Base-by-base conservation (phyloP, 257 asterid species). In the Avicennia marina region DNA sequence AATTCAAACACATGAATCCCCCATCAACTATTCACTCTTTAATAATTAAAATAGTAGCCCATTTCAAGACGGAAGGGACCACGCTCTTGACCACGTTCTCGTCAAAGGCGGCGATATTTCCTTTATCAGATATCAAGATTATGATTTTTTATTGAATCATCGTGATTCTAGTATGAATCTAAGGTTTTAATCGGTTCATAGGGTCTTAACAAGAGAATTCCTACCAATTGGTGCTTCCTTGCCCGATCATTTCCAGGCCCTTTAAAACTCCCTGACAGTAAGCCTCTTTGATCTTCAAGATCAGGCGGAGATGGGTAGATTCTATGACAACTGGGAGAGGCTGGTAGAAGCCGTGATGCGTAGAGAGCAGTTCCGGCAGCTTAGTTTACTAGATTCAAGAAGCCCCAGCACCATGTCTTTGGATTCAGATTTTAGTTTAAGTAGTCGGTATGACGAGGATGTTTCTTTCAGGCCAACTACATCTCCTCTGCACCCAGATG, bases 261-360 rank as follows among this genome's bases (percentile, higher is more conserved):
- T 6, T 4, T 11, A 20, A 6, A 4, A 1, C 4, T 24, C 6
- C 11, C 7, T 18, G 7, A 6, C 13, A 36, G 21, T 16, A 2
- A 0, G 8, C 8, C 5, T 15, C 21, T 17, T 51, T 15, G 41
- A 29, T 4, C 41, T 51, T 29, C 11, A 16, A 52, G 26, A 4
- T 11, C 41, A 11, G 2, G 26, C 18, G 13, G 4, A 42, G 43
- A 64, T 56, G 70, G 43, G 26, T 16, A 56, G 7, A 20, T 13
- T 2, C 17, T 58, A 58, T 3, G 72, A 66, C 60, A 49, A 66
- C 60, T 66, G 65, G 72, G 72, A 51, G 51, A 66, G 43, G 62
- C 61, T 66, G 21, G 65, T 66, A 0, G 72, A 27, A 50, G 72
- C 56, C n/a, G 72, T 66, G 27, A 18, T 21, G 36, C 47, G 22